Percentiles rank a stretch among this genome's conserved stretches.
Evolutionary conservation across 306 rosid genomes (phyloP).

Genomic region (Sicyos edulis): DNA sequence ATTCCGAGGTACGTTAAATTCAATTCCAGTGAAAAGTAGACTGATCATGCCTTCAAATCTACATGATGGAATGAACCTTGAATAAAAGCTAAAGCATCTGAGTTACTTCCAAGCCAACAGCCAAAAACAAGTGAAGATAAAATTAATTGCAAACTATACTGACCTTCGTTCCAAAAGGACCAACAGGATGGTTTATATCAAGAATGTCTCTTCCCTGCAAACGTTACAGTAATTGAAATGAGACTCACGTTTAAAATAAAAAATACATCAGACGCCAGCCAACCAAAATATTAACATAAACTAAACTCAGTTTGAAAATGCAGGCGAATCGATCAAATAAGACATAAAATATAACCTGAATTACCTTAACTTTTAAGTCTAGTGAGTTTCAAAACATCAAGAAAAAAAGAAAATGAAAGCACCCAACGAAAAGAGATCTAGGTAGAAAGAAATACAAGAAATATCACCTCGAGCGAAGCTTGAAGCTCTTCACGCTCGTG

Average conservation of each 20-base stretch:
- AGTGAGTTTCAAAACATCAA: not conserved
- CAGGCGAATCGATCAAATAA: not conserved
- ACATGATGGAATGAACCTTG: too few species aligned
- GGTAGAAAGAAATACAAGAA: not conserved
- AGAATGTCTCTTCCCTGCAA: conserved; percentile 39
- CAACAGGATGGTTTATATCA: conserved; percentile 38
- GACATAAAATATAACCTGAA: not conserved
- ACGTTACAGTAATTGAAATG: conserved; percentile 15
- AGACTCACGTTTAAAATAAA: not conserved
- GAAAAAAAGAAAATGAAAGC: not conserved
- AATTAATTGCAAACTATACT: not conserved
- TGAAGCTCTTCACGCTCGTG: conserved; percentile 91
- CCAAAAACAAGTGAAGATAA: too few species aligned
- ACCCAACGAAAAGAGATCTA: not conserved
- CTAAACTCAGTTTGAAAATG: not conserved
- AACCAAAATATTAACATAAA: not conserved
- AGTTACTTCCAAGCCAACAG: too few species aligned
- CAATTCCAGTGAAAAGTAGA: too few species aligned
- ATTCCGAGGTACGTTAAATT: too few species aligned
- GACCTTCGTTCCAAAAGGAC: conserved; percentile 47
- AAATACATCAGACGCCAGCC: not conserved
- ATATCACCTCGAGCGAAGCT: conserved; percentile 47
- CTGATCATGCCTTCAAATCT: too few species aligned
- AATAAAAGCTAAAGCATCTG: too few species aligned
- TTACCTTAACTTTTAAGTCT: not conserved